phyloP scores from a whole-genome alignment of 768 basidiomycete species.

The Collybiopsis confluens region DNA sequence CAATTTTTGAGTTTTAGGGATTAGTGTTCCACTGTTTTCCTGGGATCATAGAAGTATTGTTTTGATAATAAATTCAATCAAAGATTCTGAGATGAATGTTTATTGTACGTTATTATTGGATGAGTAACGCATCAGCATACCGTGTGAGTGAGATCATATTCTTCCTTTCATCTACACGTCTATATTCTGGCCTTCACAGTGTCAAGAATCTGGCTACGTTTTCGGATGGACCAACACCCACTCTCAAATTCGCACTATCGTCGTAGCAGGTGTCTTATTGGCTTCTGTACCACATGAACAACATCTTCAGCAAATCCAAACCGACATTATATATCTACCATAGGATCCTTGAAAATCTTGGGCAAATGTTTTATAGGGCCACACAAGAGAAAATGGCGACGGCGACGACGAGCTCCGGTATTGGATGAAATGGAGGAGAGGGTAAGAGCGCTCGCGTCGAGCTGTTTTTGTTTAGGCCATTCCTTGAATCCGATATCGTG shows the following conservation, averaged over 20 bases:
- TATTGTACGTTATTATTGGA: no score
- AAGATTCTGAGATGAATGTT: no score
- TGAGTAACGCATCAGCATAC: no score
- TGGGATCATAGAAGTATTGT: no score
- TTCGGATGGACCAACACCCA: constrained; percentile 54
- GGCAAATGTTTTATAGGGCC: background rate
- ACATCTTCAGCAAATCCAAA: background rate
- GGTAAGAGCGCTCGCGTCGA: no score
- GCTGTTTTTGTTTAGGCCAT: background rate
- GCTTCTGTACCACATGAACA: background rate
- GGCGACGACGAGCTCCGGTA: background rate
- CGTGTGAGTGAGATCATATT: no score
- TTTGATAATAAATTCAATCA: no score
- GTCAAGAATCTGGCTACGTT: constrained; percentile 40
- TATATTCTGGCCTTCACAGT: constrained; percentile 59
- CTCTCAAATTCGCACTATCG: no score
- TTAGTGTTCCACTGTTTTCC: no score
- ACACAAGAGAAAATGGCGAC: background rate
- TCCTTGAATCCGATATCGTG: constrained; percentile 28
- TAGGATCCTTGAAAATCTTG: background rate
- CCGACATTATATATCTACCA: background rate
- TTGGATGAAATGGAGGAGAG: background rate
- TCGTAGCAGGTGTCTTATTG: no score
- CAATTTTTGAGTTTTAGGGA: no score
- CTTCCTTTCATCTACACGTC: no score